Conservation (phyloP, 2,329 filamentous ascomycete genomes). For the Alternaria gaisen region DNA sequence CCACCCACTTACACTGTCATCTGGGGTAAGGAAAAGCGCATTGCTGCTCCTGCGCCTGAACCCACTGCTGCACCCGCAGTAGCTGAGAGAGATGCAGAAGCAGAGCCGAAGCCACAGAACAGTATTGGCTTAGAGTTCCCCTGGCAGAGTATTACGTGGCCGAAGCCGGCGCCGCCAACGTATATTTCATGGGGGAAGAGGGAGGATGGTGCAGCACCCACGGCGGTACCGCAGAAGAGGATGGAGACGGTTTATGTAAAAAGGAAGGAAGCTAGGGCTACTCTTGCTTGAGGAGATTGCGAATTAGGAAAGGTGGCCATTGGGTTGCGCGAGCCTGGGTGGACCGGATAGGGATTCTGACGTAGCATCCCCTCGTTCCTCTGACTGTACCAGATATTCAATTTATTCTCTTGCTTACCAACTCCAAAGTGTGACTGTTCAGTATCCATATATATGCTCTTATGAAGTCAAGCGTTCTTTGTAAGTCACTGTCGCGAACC, state of each 20-base stretch:
- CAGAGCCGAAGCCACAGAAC: slow-evolving; percentile 8
- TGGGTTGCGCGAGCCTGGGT: no score
- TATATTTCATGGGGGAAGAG: slow-evolving; percentile 28
- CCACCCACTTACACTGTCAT: slow-evolving; percentile 23
- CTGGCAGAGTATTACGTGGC: slow-evolving; percentile 7
- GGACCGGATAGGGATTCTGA: no score
- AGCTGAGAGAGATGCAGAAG: slow-evolving; percentile 4
- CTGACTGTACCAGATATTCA: neutral
- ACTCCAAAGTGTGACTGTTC: neutral
- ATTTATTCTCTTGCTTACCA: neutral
- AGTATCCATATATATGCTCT: neutral
- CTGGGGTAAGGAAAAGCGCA: slow-evolving; percentile 15
- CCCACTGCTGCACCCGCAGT: neutral
- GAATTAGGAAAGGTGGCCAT: neutral
- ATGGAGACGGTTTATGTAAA: slow-evolving; percentile 7
- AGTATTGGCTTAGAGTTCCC: slow-evolving; percentile 12
- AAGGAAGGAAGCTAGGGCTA: neutral
- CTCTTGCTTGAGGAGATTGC: neutral
- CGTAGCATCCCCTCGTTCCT: neutral
- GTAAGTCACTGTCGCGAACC: neutral
- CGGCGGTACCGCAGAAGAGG: neutral
- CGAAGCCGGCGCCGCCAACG: slow-evolving; percentile 11
- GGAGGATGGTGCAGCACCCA: slow-evolving; percentile 10
- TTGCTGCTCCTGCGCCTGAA: neutral
- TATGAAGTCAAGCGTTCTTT: neutral